These are phyloP conservation scores for Solanum hybrid DNA, from an alignment of 305 asterid genomes.

Conservation along the genomic window DNA sequence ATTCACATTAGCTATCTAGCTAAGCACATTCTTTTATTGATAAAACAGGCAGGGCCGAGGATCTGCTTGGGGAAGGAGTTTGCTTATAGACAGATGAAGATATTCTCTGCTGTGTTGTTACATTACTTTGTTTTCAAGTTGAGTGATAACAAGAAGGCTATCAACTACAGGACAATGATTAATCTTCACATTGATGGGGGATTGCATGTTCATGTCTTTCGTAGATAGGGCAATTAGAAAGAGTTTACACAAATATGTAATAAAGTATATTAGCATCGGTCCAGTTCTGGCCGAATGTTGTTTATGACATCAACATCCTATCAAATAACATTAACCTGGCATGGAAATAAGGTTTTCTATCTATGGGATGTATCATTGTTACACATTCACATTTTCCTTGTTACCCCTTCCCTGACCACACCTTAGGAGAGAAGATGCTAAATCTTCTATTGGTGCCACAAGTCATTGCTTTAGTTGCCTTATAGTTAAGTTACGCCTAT, in stretches of 20 bases:
- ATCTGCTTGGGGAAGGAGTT: conserved; percentile 42
- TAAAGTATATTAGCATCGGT: neutral
- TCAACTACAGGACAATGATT: conserved; percentile 54
- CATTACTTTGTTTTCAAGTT: conserved; percentile 16
- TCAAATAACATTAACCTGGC: neutral
- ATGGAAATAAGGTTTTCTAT: neutral
- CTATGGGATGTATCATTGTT: neutral
- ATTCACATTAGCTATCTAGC: neutral
- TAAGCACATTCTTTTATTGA: neutral
- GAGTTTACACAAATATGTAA: neutral
- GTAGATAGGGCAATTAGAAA: neutral
- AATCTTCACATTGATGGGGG: conserved; percentile 60
- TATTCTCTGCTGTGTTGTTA: conserved; percentile 11
- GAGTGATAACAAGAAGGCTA: conserved; percentile 10
- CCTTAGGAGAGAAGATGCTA: neutral
- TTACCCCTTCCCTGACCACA: neutral
- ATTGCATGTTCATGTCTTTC: conserved; percentile 27
- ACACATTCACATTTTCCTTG: neutral
- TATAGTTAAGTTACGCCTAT: neutral
- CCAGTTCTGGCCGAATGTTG: too few species aligned
- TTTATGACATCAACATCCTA: neutral
- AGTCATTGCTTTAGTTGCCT: neutral
- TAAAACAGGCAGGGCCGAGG: neutral
- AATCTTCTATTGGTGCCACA: neutral
- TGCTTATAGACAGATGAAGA: conserved; percentile 65